Evolutionary conservation across 2,329 filamentous ascomycete species (phyloP), one percentile per base, ranked within the genome.

Genomic region (Ophiostoma angusticollis): DNA sequence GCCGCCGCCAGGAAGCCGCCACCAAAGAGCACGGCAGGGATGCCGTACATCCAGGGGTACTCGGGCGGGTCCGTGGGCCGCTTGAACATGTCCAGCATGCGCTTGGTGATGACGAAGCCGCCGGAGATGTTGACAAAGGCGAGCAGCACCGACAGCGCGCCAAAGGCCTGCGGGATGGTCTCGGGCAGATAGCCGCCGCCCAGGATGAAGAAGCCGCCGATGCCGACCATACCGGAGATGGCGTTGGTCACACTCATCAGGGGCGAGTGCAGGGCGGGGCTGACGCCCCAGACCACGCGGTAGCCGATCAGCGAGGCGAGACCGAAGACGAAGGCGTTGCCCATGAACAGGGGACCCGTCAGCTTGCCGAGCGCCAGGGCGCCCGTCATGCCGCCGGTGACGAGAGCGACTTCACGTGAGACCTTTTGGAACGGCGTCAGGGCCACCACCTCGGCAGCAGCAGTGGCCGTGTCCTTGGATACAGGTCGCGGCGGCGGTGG

Each of bases 191-290:
- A 80, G 18, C 84, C 84, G 22, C 85, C 85, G 11, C 85, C 86
- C 62, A 94, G 80, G 39, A 93, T 78, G 61, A 93, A 94, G 47
- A 93, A 69, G 11, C 86, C 85, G 41, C 85, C 86, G 44, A 94
- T 70, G 42, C 85, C 86, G 22, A 93, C 86, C 80, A 94, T 84
- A 39, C 74, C 84, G 23, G 84, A 91, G 50, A 93, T 93, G 21
- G 86, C 86, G 55, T 94, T 93, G 7, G 86, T 93, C 25, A 93
- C 85, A 49, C 81, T 87, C 86, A 94, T 93, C 5, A 94, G 63
- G 1, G 85, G 86, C 2, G 83, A 89, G 57, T 93, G 86, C 5
- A 94, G 67, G 25, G 85, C 84, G 7, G 85, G 85, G 0, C 68
- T 64, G 11, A 93, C 85, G 38, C 84, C 84, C 85, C 85, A 93